A percentile compares a stretch with the other conserved stretches of the same genome.
phyloP scores from a whole-genome alignment of 345 rosid genomes.

The Erodium maritimum region DNA sequence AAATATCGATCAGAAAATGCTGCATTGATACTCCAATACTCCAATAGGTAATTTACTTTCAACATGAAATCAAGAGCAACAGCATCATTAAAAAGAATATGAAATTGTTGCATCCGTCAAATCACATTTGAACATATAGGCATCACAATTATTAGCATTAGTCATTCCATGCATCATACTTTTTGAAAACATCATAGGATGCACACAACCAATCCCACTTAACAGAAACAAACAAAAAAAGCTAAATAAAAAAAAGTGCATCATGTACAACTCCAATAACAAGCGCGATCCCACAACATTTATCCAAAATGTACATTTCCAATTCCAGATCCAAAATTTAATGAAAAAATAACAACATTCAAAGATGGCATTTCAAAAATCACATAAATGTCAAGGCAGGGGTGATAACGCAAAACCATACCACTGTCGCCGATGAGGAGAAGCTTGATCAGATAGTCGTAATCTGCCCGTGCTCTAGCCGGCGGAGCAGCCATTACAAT shows the following conservation, averaged over 20 bases:
- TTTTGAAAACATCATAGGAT: too few relatives aligned
- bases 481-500: slow-evolving; percentile 55
- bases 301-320: not conserved
- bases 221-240: too few relatives aligned
- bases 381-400: not conserved
- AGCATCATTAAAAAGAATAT: too few relatives aligned
- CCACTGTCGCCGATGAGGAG: slow-evolving; percentile 73
- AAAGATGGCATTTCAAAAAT: not conserved
- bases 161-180: too few relatives aligned
- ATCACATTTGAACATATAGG: not conserved
- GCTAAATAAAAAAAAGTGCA: too few relatives aligned
- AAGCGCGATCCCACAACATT: too few relatives aligned
- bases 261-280: too few relatives aligned
- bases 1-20: not conserved
- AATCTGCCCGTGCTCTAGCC: slow-evolving; percentile 72
- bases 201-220: not conserved
- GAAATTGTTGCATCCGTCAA: not conserved
- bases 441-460: slow-evolving; percentile 62
- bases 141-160: not conserved
- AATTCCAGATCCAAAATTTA: not conserved
- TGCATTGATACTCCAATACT: too few relatives aligned
- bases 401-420: slow-evolving; percentile 12
- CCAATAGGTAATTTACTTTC: too few relatives aligned
- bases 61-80: too few relatives aligned
- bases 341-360: not conserved